phyloP scores from a whole-genome alignment of 1,284 basidiomycete species.

The Kwoniella shivajii region DNA sequence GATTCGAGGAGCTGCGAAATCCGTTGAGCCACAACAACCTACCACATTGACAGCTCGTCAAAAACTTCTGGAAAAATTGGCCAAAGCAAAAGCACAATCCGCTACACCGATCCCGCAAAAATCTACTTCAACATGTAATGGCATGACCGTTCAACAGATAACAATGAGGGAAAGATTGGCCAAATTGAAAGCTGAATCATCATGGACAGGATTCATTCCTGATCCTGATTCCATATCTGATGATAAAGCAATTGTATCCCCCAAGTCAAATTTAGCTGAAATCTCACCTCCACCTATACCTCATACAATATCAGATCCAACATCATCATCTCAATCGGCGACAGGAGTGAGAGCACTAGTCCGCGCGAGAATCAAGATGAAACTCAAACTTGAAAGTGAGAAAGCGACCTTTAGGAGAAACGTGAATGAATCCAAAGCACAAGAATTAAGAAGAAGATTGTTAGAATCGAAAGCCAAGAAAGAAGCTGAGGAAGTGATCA shows the following conservation, averaged over 20 bases:
- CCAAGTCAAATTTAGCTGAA: no score
- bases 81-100: slow-evolving; percentile 32
- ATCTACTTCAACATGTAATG: background rate
- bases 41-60: slow-evolving; percentile 4
- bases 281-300: slow-evolving; percentile 2
- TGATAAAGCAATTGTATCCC: no score
- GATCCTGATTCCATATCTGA: no score
- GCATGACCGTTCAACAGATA: background rate
- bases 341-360: slow-evolving; percentile 15
- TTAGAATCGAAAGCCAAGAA: slow-evolving; percentile 22
- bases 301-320: slow-evolving; percentile 10
- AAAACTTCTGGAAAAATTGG: slow-evolving; percentile 28
- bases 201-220: background rate
- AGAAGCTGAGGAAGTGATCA: slow-evolving; percentile 20
- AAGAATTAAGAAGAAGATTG: slow-evolving; percentile 24
- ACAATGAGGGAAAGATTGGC: slow-evolving; percentile 21
- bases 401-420: slow-evolving; percentile 19
- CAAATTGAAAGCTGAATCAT: slow-evolving; percentile 33
- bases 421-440: slow-evolving; percentile 27
- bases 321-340: background rate
- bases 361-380: slow-evolving; percentile 26
- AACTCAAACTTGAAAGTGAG: slow-evolving; percentile 34
- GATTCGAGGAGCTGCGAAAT: slow-evolving; percentile 29
- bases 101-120: background rate
- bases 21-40: background rate